Base-by-base conservation (phyloP, 768 basidiomycete species). In the Termitomyces titanicus region DNA sequence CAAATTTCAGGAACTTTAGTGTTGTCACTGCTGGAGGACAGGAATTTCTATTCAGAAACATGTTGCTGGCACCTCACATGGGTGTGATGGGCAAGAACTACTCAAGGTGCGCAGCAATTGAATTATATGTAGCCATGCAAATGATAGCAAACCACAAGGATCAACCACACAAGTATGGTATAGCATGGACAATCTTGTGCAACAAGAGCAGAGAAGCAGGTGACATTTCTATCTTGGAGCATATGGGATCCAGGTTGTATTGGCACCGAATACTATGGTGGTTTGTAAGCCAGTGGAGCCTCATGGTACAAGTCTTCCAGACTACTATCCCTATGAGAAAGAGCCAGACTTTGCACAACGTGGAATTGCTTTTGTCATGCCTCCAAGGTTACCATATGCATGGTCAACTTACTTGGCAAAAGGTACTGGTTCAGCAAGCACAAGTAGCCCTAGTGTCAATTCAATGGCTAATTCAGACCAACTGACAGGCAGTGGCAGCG, bases 261-360 rank as follows among this genome's bases (percentile, higher is more conserved):
- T 18, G 1, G 51, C 52, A 15, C 43, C 50, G 1, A 55, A 64
- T 38, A 51, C 58, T 10, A n/a, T 63, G 5, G 35, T 63, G 5
- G 57, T 49, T 9, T 64, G 63, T 61, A 38, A 34, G n/a, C 63
- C 60, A 13, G 25, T 5, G 0, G 51, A 61, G 17, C 18, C 44
- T 12, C 63, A 64, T 51, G 53, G 61, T 11, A 64, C 61, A 1
- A 62, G 63, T 47, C 56, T 64, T 13, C 61, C 51, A 42, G 17
- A 60, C 10, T 44, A 39, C 24, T 17, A 54, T 35, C 61, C 63
- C 12, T 27, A 17, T 5, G 38, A 44, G 9, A 38, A 39, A 11
- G 37, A 54, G 22, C 59, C 63, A 6, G 1, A 1, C 5, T 55
- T 56, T 31, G 8, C n/a, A 2, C 61, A 64, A 43, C 45, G 18